Conservation (phyloP, 371 early-diverging fungal genomes). For the Mortierella polycephala region DNA sequence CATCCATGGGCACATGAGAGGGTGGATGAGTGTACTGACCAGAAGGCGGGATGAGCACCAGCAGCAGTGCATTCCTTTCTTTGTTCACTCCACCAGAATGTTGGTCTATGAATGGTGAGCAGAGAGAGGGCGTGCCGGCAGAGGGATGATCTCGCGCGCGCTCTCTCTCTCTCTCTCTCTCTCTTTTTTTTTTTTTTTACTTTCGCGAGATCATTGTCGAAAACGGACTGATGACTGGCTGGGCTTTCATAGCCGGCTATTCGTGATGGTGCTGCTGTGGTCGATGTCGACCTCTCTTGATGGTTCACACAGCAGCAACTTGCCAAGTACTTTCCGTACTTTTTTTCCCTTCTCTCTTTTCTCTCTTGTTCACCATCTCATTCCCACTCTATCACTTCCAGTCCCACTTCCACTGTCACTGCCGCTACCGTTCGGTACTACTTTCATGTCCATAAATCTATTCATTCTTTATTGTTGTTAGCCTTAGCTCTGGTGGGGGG, state of each 20-base stretch:
- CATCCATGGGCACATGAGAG: slow-evolving; percentile 1
- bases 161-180: background rate
- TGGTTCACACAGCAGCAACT: background rate
- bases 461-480: too few species aligned
- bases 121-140: too few species aligned
- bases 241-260: background rate
- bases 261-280: background rate
- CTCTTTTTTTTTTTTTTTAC: slow-evolving; percentile 1
- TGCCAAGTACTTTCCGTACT: background rate
- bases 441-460: background rate
- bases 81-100: background rate
- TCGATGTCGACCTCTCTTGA: background rate
- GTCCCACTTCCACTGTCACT: background rate
- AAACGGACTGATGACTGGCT: background rate
- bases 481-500: too few species aligned
- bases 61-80: too few species aligned
- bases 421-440: too few species aligned
- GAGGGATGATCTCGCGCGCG: background rate
- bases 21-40: background rate
- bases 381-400: too few species aligned
- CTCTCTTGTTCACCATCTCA: slow-evolving; percentile 4
- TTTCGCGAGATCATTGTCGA: too few species aligned
- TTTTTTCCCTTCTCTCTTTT: background rate
- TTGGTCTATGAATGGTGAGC: too few species aligned
- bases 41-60: too few species aligned